phyloP scores from a whole-genome alignment of 441 rosid genomes.

The Manihot esculenta region DNA sequence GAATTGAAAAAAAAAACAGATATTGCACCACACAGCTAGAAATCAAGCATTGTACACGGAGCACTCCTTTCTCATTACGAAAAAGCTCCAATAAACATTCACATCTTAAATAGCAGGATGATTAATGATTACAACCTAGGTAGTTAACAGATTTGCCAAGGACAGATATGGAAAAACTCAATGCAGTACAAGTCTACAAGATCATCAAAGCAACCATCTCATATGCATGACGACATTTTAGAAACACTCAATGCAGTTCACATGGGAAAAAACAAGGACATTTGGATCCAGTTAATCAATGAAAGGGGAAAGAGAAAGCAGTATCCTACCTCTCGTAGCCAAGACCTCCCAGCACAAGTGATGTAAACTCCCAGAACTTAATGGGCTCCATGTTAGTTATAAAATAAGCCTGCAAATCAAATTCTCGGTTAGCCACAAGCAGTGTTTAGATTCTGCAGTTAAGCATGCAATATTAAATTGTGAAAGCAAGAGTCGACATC shows the following conservation, averaged over 20 bases:
- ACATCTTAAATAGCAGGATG: conserved; percentile 1
- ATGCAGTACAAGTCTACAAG: too few relatives aligned
- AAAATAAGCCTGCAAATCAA: conserved; percentile 76
- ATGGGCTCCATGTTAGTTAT: conserved; percentile 89
- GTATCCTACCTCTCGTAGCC: conserved; percentile 92
- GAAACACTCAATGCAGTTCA: not conserved
- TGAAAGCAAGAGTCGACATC: not conserved
- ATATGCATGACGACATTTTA: not conserved
- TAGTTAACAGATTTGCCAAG: not conserved
- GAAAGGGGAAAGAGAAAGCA: conserved; percentile 3
- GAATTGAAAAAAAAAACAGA: conserved; percentile 1
- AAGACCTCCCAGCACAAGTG: conserved; percentile 75
- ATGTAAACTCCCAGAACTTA: conserved; percentile 89
- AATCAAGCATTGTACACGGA: not conserved
- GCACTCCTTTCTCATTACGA: not conserved
- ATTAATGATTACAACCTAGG: not conserved
- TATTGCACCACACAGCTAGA: not conserved
- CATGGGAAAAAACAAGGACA: not conserved
- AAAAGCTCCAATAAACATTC: not conserved
- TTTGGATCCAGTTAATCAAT: not conserved
- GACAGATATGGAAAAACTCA: too few relatives aligned
- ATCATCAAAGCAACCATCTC: not conserved
- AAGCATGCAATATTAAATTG: conserved; percentile 4
- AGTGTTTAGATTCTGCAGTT: not conserved
- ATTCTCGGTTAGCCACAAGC: conserved; percentile 15